These are phyloP conservation scores for Amanita subjunquillea DNA, from an alignment of 768 basidiomycete genomes.

Conservation along the genomic window DNA sequence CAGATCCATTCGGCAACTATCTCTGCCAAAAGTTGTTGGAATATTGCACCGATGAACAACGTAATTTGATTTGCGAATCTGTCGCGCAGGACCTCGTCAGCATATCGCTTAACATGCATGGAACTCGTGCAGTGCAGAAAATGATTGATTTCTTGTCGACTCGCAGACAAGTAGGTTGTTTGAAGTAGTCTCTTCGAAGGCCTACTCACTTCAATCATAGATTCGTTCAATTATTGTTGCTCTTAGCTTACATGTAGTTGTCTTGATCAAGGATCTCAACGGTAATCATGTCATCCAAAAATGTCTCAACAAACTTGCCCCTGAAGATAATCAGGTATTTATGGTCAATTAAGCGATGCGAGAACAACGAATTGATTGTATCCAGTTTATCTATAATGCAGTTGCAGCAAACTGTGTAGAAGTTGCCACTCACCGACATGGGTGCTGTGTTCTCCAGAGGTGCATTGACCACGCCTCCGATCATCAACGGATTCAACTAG, in stretches of 20 bases:
- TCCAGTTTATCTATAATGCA: slow-evolving; percentile 96
- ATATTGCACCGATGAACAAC: slow-evolving; percentile 94
- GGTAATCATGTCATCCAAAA: slow-evolving; percentile 99
- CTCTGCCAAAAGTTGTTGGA: slow-evolving; percentile 97
- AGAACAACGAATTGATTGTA: neutral
- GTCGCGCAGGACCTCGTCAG: slow-evolving; percentile 96
- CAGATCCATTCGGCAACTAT: slow-evolving; percentile 98
- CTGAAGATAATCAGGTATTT: slow-evolving; percentile 93
- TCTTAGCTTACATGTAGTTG: slow-evolving; percentile 94
- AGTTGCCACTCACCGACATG: slow-evolving; percentile 95
- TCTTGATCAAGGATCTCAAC: slow-evolving; percentile 97
- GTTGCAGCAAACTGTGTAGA: slow-evolving; percentile 98
- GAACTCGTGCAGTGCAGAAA: slow-evolving; percentile 98
- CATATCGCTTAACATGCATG: slow-evolving; percentile 99
- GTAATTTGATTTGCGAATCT: slow-evolving; percentile 93
- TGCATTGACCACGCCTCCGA: slow-evolving; percentile 98
- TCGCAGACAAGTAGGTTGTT: slow-evolving; percentile 73
- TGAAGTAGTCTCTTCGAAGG: slow-evolving; percentile 7
- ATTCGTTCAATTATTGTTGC: slow-evolving; percentile 96
- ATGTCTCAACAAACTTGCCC: slow-evolving; percentile 94
- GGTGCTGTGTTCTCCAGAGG: slow-evolving; percentile 95
- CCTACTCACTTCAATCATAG: slow-evolving; percentile 57
- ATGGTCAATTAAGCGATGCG: neutral
- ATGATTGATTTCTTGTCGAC: slow-evolving; percentile 99
- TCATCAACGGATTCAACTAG: slow-evolving; percentile 88